phyloP scores from a whole-genome alignment of 2,329 filamentous ascomycete genomes.

The Apiospora koreana region DNA sequence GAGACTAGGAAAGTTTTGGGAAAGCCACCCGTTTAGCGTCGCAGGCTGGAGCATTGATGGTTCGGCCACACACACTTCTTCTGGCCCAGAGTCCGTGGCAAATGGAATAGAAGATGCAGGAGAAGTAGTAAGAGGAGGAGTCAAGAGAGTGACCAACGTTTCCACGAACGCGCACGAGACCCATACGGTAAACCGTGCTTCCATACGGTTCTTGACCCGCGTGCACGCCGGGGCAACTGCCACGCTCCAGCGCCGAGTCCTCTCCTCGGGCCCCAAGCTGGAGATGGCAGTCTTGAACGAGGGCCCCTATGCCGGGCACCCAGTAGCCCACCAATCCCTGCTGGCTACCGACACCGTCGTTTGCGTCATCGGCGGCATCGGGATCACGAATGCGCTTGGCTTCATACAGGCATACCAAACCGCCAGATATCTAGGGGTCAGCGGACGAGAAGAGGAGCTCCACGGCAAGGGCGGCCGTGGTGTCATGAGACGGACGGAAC shows the following conservation, averaged over 20 bases:
- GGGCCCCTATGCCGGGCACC: conserved; percentile 21
- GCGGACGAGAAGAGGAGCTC: neutral
- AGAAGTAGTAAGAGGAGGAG: too few relatives aligned
- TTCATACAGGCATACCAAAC: conserved; percentile 24
- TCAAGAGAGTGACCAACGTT: neutral
- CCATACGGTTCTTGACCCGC: conserved; percentile 17
- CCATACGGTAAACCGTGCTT: neutral
- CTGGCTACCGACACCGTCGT: conserved; percentile 20
- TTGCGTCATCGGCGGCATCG: conserved; percentile 20
- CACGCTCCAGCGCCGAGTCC: conserved; percentile 14
- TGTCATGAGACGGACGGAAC: conserved; percentile 21
- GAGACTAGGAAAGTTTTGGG: conserved; percentile 22
- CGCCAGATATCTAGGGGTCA: neutral
- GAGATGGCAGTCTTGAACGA: conserved; percentile 20
- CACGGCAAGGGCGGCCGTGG: neutral
- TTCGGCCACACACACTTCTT: too few relatives aligned
- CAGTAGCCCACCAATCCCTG: conserved; percentile 16
- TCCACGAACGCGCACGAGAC: neutral
- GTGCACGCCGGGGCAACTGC: conserved; percentile 20
- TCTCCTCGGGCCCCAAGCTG: neutral
- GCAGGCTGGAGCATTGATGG: conserved; percentile 24
- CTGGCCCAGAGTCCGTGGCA: neutral
- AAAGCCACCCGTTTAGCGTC: conserved; percentile 29
- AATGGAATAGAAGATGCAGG: neutral
- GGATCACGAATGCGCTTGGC: conserved; percentile 21